Evolutionary conservation across 2,329 filamentous ascomycete genomes (phyloP), one percentile per base, ranked within the genome.

Genomic region (Kalaharituber pfeilii): DNA sequence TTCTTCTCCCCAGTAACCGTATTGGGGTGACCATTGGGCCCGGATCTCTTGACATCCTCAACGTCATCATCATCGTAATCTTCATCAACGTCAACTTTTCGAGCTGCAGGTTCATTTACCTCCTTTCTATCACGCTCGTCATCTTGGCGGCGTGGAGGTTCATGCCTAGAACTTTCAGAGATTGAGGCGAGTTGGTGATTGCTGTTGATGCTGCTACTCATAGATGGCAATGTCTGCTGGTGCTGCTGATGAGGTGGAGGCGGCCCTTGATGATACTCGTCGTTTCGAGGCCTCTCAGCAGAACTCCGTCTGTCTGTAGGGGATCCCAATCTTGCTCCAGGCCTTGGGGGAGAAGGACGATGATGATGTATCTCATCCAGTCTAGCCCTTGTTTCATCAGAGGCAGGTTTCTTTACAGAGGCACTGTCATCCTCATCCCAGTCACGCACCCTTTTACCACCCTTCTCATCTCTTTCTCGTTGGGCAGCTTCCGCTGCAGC

Each of bases 31-130:
- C 42, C 42, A 22, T 47, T 47, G 11, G 2, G 42, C 22, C 42
- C 42, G 25, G 54, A 51, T 28, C 58, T 51, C 50, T 61, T 59
- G 30, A 56, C 30, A 54, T 61, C 59, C 28, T 57, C 59, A 50
- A 52, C 57, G 4, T 59, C 59, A 29, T 88, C 89, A 64, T 96
- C 89, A 67, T 96, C 89, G 64, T 98, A 96, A 67, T 96, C 84
- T 67, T 98, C 91, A 62, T 98, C 88, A 20, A 96, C 85, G 5
- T 96, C 89, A 79, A 98, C 93, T 69, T 94, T 94, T 22, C 91
- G 77, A 20, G 87, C 86, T 29, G 91, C 87, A 52, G 80, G 72
- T 67, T 84, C 80, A 8, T 62, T 59, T 53, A 63, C 62, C 29
- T 64, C 62, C 36, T 62, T 60, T 20, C 60, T 50, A 47, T 64